phyloP scores from a whole-genome alignment of 2,329 filamentous ascomycete species.

The Diaporthe capsici region DNA sequence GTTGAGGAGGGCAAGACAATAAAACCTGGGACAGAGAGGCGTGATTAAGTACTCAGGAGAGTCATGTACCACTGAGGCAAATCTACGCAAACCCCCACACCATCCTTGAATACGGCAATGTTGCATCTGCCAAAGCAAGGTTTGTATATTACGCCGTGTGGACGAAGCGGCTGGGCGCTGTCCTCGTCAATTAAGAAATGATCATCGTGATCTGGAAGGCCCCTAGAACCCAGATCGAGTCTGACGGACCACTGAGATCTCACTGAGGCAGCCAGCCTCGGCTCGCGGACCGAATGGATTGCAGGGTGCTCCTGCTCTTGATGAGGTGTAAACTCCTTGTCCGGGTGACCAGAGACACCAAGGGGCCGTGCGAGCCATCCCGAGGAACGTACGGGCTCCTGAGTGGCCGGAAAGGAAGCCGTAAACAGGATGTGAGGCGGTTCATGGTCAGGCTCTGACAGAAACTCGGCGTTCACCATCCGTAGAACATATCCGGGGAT shows the following conservation, averaged over 20 bases:
- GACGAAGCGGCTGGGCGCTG: not conserved
- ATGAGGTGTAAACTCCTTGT: not conserved
- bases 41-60: not conserved
- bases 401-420: not conserved
- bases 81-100: not conserved
- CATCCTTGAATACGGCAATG: not conserved
- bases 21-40: not conserved
- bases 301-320: not conserved
- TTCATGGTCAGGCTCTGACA: conserved; percentile 14
- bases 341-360: not conserved
- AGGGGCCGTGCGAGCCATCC: conserved; percentile 5
- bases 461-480: conserved; percentile 15
- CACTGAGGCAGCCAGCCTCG: not conserved
- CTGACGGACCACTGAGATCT: conserved; percentile 14
- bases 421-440: not conserved
- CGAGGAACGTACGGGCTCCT: not conserved
- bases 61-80: not conserved
- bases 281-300: conserved; percentile 14
- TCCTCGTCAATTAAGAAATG: not conserved
- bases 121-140: not conserved
- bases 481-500: conserved; percentile 7
- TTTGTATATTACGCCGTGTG: not conserved
- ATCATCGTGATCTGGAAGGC: conserved; percentile 29
- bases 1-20: not conserved
- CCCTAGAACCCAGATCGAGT: conserved; percentile 12